Evolutionary conservation across 1,284 basidiomycete species (phyloP).

Genomic region (Ceratobasidium sp.): DNA sequence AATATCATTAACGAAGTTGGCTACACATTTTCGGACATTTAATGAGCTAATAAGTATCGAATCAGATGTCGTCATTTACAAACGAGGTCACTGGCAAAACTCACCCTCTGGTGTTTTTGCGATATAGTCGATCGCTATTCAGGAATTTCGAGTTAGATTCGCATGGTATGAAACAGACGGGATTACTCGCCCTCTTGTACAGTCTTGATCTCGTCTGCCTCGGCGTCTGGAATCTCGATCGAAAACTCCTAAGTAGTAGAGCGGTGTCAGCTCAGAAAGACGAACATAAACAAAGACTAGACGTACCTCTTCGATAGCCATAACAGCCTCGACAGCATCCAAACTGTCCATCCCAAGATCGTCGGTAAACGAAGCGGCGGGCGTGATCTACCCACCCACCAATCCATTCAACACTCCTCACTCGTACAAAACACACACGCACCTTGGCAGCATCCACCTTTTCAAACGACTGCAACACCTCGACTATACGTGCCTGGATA

Average conservation of each 20-base stretch:
- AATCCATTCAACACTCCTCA: conserved; percentile 34
- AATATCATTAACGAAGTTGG: conserved; percentile 41
- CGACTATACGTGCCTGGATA: conserved; percentile 86
- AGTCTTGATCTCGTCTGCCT: conserved; percentile 98
- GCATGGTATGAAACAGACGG: conserved; percentile 45
- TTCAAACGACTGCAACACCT: conserved; percentile 94
- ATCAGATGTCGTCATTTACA: conserved; percentile 7
- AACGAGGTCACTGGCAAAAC: conserved; percentile 49
- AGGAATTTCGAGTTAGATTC: conserved; percentile 47
- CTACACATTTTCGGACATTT: conserved; percentile 35
- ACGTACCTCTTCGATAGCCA: conserved; percentile 98
- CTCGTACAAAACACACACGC: conserved; percentile 50
- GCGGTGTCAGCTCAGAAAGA: conserved; percentile 19
- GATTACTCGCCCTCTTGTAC: conserved; percentile 85
- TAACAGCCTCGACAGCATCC: conserved; percentile 98
- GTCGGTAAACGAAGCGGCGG: conserved; percentile 80
- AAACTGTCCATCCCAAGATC: conserved; percentile 97
- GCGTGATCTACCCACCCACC: conserved; percentile 69
- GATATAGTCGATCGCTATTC: conserved; percentile 95
- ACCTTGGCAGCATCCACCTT: conserved; percentile 93
- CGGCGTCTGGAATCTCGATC: conserved; percentile 96
- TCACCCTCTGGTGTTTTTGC: conserved; percentile 92
- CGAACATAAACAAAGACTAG: not conserved
- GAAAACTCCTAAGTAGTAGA: conserved; percentile 74
- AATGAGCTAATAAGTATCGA: conserved; percentile 21